Evolutionary conservation across 257 asterid species (phyloP).

Genomic region (Scutellaria baicalensis): DNA sequence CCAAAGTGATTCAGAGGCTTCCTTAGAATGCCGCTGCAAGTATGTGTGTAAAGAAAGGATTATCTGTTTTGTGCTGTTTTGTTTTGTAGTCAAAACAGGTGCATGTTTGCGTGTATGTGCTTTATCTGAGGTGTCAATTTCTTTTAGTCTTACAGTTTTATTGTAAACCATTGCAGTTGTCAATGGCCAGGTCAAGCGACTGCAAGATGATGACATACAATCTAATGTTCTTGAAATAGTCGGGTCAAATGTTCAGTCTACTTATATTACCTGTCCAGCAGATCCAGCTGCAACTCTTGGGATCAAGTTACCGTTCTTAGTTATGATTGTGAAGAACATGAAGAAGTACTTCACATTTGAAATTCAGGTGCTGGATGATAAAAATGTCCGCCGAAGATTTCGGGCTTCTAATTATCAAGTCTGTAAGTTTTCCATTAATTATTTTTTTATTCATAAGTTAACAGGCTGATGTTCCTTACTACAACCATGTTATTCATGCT

Average conservation of each 20-base stretch:
- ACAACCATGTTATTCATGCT: background rate
- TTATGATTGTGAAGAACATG: slow-evolving; percentile 76
- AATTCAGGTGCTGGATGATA: slow-evolving; percentile 98
- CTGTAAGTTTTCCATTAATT: slow-evolving; percentile 62
- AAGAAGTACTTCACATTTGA: slow-evolving; percentile 94
- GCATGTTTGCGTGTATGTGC: background rate
- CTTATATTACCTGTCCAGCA: slow-evolving; percentile 91
- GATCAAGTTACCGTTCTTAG: slow-evolving; percentile 89
- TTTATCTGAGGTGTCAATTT: background rate
- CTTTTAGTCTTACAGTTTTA: background rate
- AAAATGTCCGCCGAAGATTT: slow-evolving; percentile 89
- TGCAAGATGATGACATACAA: slow-evolving; percentile 94
- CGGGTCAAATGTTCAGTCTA: slow-evolving; percentile 82
- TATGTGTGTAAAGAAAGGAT: background rate
- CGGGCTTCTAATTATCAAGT: slow-evolving; percentile 99
- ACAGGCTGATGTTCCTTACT: background rate
- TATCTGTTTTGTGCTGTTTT: background rate
- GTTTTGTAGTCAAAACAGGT: background rate
- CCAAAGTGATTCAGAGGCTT: background rate
- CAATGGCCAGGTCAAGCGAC: slow-evolving; percentile 74
- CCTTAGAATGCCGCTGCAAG: background rate
- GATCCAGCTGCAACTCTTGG: slow-evolving; percentile 96
- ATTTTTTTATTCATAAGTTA: slow-evolving; percentile 7
- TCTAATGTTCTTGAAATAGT: slow-evolving; percentile 78
- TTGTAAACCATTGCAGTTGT: slow-evolving; percentile 49